A percentile compares a stretch with the other conserved stretches of the same genome.
Conservation (phyloP, 2,329 filamentous ascomycete genomes). For the Aspergillus ibericus region DNA sequence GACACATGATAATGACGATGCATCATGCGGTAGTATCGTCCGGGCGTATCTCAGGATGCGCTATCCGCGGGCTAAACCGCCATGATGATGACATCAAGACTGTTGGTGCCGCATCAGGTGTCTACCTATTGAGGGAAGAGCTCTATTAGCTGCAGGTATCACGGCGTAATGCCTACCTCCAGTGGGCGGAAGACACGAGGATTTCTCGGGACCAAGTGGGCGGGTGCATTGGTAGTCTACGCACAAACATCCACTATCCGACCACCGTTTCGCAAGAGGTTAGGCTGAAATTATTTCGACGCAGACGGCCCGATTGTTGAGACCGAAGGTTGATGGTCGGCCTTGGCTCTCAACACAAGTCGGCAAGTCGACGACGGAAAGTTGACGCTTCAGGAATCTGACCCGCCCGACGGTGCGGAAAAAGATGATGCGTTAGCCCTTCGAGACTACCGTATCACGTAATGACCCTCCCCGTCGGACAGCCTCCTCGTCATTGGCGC, state of each 20-base stretch:
- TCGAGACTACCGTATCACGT: slow-evolving; percentile 1
- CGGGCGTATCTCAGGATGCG: not conserved
- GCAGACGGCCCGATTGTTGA: slow-evolving; percentile 8
- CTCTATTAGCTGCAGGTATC: not conserved
- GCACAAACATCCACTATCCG: not conserved
- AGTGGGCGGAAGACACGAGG: not conserved
- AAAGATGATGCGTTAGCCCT: not conserved
- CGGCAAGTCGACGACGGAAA: not conserved
- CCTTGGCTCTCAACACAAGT: slow-evolving; percentile 5
- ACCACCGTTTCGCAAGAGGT: not conserved
- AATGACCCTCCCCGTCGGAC: not conserved
- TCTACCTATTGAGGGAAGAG: not conserved
- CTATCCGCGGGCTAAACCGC: not conserved
- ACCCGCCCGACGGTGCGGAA: not conserved
- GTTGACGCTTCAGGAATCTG: slow-evolving; percentile 4
- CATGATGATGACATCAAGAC: not conserved
- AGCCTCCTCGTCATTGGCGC: not conserved
- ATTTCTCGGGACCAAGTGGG: not conserved
- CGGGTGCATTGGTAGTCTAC: slow-evolving; percentile 2
- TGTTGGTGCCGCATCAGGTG: not conserved
- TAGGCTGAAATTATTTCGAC: not conserved
- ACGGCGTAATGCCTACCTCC: not conserved
- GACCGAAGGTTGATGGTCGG: slow-evolving; percentile 8
- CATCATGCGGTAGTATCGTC: not conserved
- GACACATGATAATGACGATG: not conserved